Conservation (phyloP, 2,329 filamentous ascomycete genomes). For the Chrysoporthe austroafricana region DNA sequence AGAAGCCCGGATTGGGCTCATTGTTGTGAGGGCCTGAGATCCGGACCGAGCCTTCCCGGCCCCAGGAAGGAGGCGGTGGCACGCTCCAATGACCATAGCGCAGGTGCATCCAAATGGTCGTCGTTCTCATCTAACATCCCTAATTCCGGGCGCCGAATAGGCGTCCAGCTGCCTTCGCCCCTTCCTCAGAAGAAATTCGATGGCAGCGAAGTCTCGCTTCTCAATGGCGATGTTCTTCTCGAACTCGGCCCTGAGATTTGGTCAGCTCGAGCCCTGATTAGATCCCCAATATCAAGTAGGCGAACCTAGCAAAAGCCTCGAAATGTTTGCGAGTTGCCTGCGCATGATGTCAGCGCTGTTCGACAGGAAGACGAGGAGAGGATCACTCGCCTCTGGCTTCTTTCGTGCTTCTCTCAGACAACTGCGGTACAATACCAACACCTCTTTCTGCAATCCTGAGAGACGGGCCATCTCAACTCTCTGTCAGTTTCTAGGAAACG, state of each 20-base stretch:
- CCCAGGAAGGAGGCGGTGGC: slow-evolving; percentile 6
- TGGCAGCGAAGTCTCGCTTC: slow-evolving; percentile 83
- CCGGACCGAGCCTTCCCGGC: slow-evolving; percentile 33
- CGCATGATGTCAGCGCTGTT: neutral
- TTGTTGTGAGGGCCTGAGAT: slow-evolving; percentile 11
- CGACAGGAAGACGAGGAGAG: neutral
- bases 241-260: slow-evolving; percentile 69
- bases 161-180: slow-evolving; percentile 80
- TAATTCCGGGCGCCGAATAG: slow-evolving; percentile 79
- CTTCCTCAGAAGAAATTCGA: slow-evolving; percentile 84
- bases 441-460: slow-evolving; percentile 89
- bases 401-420: slow-evolving; percentile 81
- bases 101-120: slow-evolving; percentile 27
- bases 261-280: slow-evolving; percentile 24
- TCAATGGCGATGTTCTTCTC: slow-evolving; percentile 68
- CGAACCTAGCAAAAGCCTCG: slow-evolving; percentile 65
- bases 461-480: slow-evolving; percentile 51
- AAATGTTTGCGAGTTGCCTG: slow-evolving; percentile 65
- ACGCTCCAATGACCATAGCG: neutral
- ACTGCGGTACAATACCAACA: slow-evolving; percentile 81
- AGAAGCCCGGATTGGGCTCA: slow-evolving; percentile 1
- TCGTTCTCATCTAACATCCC: slow-evolving; percentile 62
- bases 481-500: no score
- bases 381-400: slow-evolving; percentile 69
- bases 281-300: slow-evolving; percentile 27